Conservation (phyloP, 108 stramenopile species). For the Cyclotella cryptica region DNA sequence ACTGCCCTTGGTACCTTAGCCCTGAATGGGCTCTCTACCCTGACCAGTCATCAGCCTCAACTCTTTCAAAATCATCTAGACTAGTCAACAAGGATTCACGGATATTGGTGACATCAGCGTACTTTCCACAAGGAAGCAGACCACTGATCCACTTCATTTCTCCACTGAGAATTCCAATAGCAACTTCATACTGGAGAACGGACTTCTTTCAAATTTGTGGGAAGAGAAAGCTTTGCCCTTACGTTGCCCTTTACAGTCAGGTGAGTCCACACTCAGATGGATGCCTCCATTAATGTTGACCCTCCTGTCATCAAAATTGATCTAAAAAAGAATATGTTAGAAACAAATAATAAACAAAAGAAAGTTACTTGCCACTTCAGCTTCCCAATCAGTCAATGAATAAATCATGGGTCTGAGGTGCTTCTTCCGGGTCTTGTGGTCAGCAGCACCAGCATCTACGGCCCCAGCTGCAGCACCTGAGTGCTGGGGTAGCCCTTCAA, state of each 20-base stretch:
- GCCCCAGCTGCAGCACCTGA: no score
- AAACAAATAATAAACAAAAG: background rate
- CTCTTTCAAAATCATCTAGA: no score
- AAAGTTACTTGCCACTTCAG: background rate
- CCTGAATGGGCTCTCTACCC: constrained; percentile 16
- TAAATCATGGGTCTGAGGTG: background rate
- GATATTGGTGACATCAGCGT: constrained; percentile 35
- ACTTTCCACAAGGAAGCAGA: constrained; percentile 32
- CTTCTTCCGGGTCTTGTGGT: constrained; percentile 3
- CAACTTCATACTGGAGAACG: constrained; percentile 42
- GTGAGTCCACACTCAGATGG: constrained; percentile 18
- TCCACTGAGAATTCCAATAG: constrained; percentile 34
- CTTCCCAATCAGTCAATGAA: background rate
- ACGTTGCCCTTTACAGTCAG: constrained; percentile 2
- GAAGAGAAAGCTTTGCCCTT: constrained; percentile 13
- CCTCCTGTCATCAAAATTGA: no score
- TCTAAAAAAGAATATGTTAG: constrained; percentile 3
- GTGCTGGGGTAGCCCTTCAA: no score
- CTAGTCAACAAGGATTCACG: background rate
- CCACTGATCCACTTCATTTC: no score
- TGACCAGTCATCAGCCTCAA: constrained; percentile 35
- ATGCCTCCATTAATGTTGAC: constrained; percentile 15
- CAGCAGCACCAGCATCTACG: no score
- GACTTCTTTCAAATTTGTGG: constrained; percentile 47
- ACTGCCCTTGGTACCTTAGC: background rate